Percentiles rank a stretch among this genome's conserved stretches.
Conservation (phyloP, 148 eudicot species). For the Rhododendron mucronatum region DNA sequence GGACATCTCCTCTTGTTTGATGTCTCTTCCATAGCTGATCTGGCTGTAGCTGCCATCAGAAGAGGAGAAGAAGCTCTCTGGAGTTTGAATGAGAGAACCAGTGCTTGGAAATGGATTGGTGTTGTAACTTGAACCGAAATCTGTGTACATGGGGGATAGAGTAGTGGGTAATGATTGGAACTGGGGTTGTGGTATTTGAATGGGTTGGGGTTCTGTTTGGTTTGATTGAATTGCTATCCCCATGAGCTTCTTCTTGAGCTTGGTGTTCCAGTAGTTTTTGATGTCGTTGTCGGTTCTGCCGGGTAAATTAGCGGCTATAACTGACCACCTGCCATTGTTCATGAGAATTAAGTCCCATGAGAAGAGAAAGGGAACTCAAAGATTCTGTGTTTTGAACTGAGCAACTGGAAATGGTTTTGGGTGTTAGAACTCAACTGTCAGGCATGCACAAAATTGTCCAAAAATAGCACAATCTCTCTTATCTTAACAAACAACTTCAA, state of each 20-base stretch:
- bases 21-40: conserved; percentile 22
- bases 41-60: conserved; percentile 38
- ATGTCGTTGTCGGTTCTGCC: conserved; percentile 56
- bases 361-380: neutral
- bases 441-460: conserved; percentile 16
- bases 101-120: neutral
- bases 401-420: neutral
- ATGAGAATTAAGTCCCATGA: neutral
- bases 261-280: conserved; percentile 62
- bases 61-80: conserved; percentile 23
- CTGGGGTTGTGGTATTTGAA: conserved; percentile 5
- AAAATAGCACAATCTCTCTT: conserved; percentile 12
- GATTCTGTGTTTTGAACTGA: neutral
- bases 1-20: conserved; percentile 29
- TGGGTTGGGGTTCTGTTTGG: conserved; percentile 10
- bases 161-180: neutral
- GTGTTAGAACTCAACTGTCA: conserved; percentile 11
- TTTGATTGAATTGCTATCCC: conserved; percentile 10
- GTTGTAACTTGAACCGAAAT: conserved; percentile 16
- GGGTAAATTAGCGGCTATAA: conserved; percentile 47
- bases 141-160: conserved; percentile 5
- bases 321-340: conserved; percentile 42
- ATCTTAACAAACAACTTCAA: conserved; percentile 5
- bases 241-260: conserved; percentile 47
- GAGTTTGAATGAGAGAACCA: conserved; percentile 12